These are phyloP conservation scores for Saxispiralis lemnorum DNA, from an alignment of 495 filamentous ascomycete species.

Conservation along the genomic window DNA sequence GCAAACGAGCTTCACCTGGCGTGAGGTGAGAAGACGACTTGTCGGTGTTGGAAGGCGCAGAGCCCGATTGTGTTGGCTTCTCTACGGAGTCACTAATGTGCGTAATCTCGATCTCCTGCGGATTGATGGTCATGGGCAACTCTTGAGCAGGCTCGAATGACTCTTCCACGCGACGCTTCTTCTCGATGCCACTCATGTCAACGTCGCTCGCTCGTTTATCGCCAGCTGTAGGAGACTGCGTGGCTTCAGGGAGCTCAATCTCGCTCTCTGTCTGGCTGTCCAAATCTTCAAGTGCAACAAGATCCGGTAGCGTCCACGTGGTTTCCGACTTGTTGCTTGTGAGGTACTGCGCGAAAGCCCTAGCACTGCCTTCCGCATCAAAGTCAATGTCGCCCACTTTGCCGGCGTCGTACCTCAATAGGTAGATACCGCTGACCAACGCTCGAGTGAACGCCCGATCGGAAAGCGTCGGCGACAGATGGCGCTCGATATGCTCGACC, in stretches of 20 bases:
- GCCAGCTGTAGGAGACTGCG: not conserved
- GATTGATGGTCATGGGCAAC: slow-evolving; percentile 7
- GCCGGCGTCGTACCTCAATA: slow-evolving; percentile 7
- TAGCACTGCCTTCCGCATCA: not conserved
- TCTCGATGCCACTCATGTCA: not conserved
- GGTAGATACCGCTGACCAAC: slow-evolving; percentile 12
- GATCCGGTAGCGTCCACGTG: slow-evolving; percentile 6
- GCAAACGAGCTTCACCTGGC: not conserved
- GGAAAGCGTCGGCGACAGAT: slow-evolving; percentile 26
- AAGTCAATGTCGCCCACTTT: slow-evolving; percentile 5
- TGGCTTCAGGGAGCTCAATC: slow-evolving; percentile 1
- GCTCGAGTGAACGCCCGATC: slow-evolving; percentile 10
- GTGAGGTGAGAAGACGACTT: not conserved
- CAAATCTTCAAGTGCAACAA: slow-evolving; percentile 4
- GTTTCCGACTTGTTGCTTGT: not conserved
- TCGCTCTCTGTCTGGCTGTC: slow-evolving; percentile 16
- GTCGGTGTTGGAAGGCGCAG: slow-evolving; percentile 1
- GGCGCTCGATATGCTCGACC: slow-evolving; percentile 39
- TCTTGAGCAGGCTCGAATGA: not conserved
- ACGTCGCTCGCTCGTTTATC: not conserved
- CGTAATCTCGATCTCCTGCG: slow-evolving; percentile 11
- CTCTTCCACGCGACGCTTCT: not conserved
- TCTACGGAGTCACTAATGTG: slow-evolving; percentile 16
- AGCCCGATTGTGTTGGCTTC: slow-evolving; percentile 4
- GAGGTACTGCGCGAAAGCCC: slow-evolving; percentile 4